Evolutionary conservation across 192 early-diverging fungal genomes (phyloP).

Genomic region (Backusella macrospora): DNA sequence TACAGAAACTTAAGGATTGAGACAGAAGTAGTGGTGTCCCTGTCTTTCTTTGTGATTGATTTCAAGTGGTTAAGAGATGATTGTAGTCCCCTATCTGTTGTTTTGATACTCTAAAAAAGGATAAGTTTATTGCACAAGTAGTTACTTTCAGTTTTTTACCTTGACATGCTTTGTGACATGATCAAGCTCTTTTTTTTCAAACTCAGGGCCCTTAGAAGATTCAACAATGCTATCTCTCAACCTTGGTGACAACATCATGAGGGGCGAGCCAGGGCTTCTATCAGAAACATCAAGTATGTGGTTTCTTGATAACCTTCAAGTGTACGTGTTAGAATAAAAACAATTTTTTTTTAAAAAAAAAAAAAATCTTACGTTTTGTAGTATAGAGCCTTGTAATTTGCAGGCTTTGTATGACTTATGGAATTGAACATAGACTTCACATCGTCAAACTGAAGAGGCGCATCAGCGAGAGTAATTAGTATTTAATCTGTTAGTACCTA

Average conservation of each 20-base stretch:
- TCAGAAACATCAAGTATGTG: slow-evolving; percentile 16
- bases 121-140: slow-evolving; percentile 16
- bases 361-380: too few relatives aligned
- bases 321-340: slow-evolving; percentile 16
- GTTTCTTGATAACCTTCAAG: slow-evolving; percentile 21
- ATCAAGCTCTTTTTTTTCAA: too few relatives aligned
- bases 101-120: slow-evolving; percentile 21
- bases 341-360: slow-evolving; percentile 13
- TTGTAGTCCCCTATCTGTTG: slow-evolving; percentile 6
- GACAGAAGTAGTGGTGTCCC: not conserved
- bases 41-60: not conserved
- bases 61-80: not conserved
- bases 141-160: slow-evolving; percentile 23
- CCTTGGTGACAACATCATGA: too few relatives aligned
- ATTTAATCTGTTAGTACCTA: slow-evolving; percentile 3
- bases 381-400: too few relatives aligned
- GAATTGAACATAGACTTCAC: slow-evolving; percentile 11
- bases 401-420: slow-evolving; percentile 6
- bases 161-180: not conserved
- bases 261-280: not conserved
- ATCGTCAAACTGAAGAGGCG: not conserved
- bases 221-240: too few relatives aligned
- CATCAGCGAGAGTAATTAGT: slow-evolving; percentile 12
- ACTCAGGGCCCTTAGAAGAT: too few relatives aligned
- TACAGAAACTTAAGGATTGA: slow-evolving; percentile 24